Conservation (phyloP, 495 filamentous ascomycete genomes). For the Aspergillus bridgeri region DNA sequence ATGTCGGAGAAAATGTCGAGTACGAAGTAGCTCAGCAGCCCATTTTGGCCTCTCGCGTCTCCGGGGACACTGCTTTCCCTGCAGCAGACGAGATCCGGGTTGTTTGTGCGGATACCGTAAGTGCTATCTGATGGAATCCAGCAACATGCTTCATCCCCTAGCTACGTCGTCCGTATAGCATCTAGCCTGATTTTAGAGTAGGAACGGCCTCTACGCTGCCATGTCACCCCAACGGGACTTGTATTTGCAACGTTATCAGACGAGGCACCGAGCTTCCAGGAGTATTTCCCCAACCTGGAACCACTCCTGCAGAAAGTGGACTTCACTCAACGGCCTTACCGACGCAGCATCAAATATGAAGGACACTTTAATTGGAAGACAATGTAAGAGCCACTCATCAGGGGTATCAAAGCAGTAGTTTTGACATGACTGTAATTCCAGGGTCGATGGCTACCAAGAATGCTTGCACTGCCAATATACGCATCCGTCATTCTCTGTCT, state of each 20-base stretch:
- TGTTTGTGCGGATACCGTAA: constrained; percentile 37
- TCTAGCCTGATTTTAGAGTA: constrained; percentile 7
- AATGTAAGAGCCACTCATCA: constrained; percentile 38
- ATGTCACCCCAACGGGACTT: constrained; percentile 53
- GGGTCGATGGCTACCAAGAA: constrained; percentile 62
- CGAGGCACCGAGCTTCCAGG: constrained; percentile 49
- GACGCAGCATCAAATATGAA: constrained; percentile 54
- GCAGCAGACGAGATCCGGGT: constrained; percentile 37
- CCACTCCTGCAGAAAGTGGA: constrained; percentile 49
- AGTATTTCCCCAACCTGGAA: constrained; percentile 55
- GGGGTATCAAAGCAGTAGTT: no score
- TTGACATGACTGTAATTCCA: not conserved
- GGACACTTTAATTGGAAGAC: constrained; percentile 64
- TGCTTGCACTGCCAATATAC: constrained; percentile 64
- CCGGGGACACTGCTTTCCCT: constrained; percentile 29
- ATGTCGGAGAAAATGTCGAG: constrained; percentile 39
- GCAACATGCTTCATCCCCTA: not conserved
- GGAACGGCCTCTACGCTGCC: constrained; percentile 32
- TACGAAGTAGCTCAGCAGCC: constrained; percentile 56
- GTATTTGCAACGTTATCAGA: constrained; percentile 52
- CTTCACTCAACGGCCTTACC: constrained; percentile 54
- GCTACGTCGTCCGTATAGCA: not conserved
- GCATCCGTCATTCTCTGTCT: constrained; percentile 56
- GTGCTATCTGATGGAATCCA: not conserved
- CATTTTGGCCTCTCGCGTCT: constrained; percentile 42